phyloP scores from a whole-genome alignment of 2,329 filamentous ascomycete species.

The Pseudogymnoascus verrucosus region DNA sequence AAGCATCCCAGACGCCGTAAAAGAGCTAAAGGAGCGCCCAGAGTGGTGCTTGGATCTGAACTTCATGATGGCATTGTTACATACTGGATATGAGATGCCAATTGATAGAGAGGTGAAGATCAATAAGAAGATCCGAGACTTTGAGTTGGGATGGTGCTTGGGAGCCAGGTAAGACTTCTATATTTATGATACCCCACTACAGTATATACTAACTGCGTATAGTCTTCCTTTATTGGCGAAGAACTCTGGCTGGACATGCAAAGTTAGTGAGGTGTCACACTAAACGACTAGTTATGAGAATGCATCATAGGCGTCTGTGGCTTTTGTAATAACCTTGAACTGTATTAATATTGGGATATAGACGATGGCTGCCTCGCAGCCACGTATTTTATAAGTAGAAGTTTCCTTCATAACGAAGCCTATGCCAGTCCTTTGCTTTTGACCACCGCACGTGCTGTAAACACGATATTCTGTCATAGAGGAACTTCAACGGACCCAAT shows the following conservation, averaged over 20 bases:
- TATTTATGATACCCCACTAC: not conserved
- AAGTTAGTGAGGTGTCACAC: conserved; percentile 52
- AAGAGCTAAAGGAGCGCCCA: conserved; percentile 72
- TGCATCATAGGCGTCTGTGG: conserved; percentile 1
- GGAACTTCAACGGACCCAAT: conserved; percentile 49
- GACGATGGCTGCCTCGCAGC: not conserved
- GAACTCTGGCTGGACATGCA: conserved; percentile 84
- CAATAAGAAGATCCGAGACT: conserved; percentile 96
- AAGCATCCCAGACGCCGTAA: conserved; percentile 65
- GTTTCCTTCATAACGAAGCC: not conserved
- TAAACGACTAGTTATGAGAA: conserved; percentile 4
- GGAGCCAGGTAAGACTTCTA: conserved; percentile 69
- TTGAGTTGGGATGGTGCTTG: conserved; percentile 95
- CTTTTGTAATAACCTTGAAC: not conserved
- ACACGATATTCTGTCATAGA: conserved; percentile 26
- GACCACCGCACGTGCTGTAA: not conserved
- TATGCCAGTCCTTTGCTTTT: not conserved
- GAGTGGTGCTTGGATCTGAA: conserved; percentile 93
- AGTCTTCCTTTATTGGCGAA: conserved; percentile 78
- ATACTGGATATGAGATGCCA: conserved; percentile 97
- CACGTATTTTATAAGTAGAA: conserved; percentile 1
- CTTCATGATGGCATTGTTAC: conserved; percentile 88
- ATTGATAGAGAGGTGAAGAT: conserved; percentile 94
- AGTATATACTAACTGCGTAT: conserved; percentile 30
- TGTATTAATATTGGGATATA: conserved; percentile 7